Evolutionary conservation across 139 green algal species (phyloP).

Genomic region (Coccomyxa sp.): DNA sequence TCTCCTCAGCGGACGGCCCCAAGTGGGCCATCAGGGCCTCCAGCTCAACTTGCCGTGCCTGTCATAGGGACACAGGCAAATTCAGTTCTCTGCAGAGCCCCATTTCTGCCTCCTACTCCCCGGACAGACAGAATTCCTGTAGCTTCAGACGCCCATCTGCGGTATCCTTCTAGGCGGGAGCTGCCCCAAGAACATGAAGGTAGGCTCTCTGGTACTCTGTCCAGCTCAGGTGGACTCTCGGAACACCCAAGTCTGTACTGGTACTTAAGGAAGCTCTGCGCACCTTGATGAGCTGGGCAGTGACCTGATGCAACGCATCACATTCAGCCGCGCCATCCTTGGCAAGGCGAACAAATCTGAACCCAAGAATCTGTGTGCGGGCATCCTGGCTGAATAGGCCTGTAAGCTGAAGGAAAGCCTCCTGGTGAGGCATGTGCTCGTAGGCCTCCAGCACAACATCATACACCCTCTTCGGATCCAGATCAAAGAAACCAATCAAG

Average conservation of each 20-base stretch:
- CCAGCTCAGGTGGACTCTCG: too few species aligned
- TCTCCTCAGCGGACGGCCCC: conserved; percentile 42
- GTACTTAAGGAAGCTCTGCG: background rate
- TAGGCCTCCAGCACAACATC: conserved; percentile 74
- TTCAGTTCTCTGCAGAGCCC: background rate
- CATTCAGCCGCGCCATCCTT: background rate
- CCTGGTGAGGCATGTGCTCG: conserved; percentile 35
- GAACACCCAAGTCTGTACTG: background rate
- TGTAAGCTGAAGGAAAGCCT: conserved; percentile 35
- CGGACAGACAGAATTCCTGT: background rate
- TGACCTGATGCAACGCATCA: conserved; percentile 6
- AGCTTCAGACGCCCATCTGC: background rate
- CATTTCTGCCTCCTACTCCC: background rate
- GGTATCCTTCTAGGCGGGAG: background rate
- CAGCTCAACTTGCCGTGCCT: conserved; percentile 40
- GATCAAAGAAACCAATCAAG: conserved; percentile 84
- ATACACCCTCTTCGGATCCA: conserved; percentile 86
- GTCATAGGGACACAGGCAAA: background rate
- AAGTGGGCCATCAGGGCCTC: conserved; percentile 62
- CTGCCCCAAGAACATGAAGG: background rate
- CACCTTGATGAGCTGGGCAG: conserved; percentile 66
- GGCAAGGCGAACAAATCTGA: conserved; percentile 20
- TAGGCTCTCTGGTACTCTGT: background rate
- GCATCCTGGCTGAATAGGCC: conserved; percentile 23
- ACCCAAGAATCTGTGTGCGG: conserved; percentile 34